phyloP scores from a whole-genome alignment of 176 grass and related monocot genomes.

The Ensete ventricosum region DNA sequence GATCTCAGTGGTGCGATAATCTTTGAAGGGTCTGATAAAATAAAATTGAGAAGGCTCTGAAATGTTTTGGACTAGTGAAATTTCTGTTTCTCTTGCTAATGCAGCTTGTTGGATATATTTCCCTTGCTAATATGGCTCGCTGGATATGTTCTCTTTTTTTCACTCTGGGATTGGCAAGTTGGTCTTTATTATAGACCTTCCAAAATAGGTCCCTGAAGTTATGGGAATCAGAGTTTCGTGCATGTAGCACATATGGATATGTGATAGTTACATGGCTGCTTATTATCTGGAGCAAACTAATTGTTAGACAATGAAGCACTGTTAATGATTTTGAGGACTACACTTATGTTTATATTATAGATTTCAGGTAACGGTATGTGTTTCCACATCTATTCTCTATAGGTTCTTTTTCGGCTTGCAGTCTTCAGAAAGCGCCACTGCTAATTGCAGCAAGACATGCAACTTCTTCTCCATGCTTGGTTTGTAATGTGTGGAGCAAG shows the following conservation, averaged over 20 bases:
- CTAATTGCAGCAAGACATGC: neutral
- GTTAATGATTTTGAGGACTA: neutral
- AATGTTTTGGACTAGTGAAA: neutral
- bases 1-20: neutral
- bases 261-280: neutral
- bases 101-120: neutral
- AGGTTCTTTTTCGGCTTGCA: neutral
- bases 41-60: neutral
- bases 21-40: neutral
- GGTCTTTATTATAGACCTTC: neutral
- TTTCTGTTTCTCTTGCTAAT: constrained; percentile 2
- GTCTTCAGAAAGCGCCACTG: neutral
- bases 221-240: neutral
- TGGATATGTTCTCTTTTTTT: neutral
- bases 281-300: neutral
- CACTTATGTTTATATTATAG: neutral
- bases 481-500: neutral
- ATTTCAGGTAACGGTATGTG: too few species aligned
- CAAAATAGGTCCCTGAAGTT: neutral
- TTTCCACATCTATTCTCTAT: neutral
- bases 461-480: neutral
- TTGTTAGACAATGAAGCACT: neutral
- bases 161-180: neutral
- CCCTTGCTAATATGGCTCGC: too few species aligned
- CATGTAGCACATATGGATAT: neutral